A percentile compares a stretch with the other conserved stretches of the same genome.
These are phyloP conservation scores for Cyberlindnera bimundalis DNA, from an alignment of 805 yeast species.

Conservation along the genomic window DNA sequence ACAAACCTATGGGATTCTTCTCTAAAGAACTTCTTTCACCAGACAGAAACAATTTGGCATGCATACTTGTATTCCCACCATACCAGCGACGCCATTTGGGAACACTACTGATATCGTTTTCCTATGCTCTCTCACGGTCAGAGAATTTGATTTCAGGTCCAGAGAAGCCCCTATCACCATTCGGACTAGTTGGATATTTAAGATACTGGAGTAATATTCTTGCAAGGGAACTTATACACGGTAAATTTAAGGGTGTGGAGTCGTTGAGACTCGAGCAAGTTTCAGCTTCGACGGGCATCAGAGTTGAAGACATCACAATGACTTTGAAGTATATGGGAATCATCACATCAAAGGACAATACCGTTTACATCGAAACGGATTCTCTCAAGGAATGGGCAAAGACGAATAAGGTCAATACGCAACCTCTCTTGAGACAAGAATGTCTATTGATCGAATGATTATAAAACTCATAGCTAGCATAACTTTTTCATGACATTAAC, in stretches of 20 bases:
- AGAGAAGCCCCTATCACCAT: conserved; percentile 82
- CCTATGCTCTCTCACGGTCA: conserved; percentile 68
- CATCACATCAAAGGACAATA: conserved; percentile 30
- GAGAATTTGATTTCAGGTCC: conserved; percentile 79
- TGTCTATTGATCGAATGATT: conserved; percentile 10
- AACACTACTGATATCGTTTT: conserved; percentile 73
- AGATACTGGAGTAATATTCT: conserved; percentile 68
- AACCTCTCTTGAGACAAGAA: conserved; percentile 15
- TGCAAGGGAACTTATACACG: conserved; percentile 41
- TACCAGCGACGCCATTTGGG: conserved; percentile 80
- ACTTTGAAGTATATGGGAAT: conserved; percentile 57
- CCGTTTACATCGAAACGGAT: conserved; percentile 15
- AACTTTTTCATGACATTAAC: conserved; percentile 1
- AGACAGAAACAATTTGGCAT: conserved; percentile 83
- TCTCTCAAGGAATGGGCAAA: conserved; percentile 17
- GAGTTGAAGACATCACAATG: conserved; percentile 57
- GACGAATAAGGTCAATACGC: conserved; percentile 14
- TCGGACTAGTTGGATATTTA: conserved; percentile 71
- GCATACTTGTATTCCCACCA: conserved; percentile 89
- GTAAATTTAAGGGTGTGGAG: conserved; percentile 31
- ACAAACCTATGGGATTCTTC: conserved; percentile 82
- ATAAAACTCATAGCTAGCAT: too few relatives aligned
- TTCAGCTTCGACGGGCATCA: conserved; percentile 56
- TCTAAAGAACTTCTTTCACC: conserved; percentile 79
- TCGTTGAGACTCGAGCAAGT: conserved; percentile 45